Conservation (phyloP, 192 early-diverging fungal species). For the Oehlia diaphana region DNA sequence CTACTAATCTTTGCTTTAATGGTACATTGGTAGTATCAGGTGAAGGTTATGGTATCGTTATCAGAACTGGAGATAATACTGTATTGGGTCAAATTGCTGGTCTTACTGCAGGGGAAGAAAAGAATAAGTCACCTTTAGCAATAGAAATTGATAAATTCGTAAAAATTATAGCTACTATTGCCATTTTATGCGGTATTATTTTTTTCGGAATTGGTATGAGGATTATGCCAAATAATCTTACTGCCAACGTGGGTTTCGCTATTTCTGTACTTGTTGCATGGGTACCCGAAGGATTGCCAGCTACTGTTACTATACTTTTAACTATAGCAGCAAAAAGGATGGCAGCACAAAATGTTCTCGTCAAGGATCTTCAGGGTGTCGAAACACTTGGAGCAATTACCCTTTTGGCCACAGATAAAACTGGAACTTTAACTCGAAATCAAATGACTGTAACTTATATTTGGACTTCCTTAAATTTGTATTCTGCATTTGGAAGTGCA, state of each 20-base stretch:
- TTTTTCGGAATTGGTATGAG: constrained; percentile 81
- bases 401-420: constrained; percentile 95
- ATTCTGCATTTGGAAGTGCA: constrained; percentile 49
- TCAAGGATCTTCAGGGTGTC: constrained; percentile 95
- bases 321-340: constrained; percentile 96
- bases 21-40: constrained; percentile 83
- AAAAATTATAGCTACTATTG: constrained; percentile 81
- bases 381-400: constrained; percentile 98
- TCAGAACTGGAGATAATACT: constrained; percentile 90
- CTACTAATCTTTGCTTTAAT: constrained; percentile 90
- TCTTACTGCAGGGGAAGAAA: constrained; percentile 78
- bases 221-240: constrained; percentile 51
- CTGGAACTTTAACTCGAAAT: constrained; percentile 94
- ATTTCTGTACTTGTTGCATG: constrained; percentile 88
- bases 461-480: constrained; percentile 78
- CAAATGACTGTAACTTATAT: constrained; percentile 95
- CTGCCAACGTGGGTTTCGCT: constrained; percentile 84
- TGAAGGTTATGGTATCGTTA: constrained; percentile 90
- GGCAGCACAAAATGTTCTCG: constrained; percentile 84
- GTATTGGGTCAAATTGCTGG: constrained; percentile 95
- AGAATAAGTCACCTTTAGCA: constrained; percentile 70
- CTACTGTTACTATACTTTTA: constrained; percentile 91
- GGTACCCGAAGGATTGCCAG: constrained; percentile 93
- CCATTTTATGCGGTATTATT: constrained; percentile 69
- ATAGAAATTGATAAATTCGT: constrained; percentile 81